These are phyloP conservation scores for Fusarium piperis DNA, from an alignment of 2,329 filamentous ascomycete species.

Conservation along the genomic window DNA sequence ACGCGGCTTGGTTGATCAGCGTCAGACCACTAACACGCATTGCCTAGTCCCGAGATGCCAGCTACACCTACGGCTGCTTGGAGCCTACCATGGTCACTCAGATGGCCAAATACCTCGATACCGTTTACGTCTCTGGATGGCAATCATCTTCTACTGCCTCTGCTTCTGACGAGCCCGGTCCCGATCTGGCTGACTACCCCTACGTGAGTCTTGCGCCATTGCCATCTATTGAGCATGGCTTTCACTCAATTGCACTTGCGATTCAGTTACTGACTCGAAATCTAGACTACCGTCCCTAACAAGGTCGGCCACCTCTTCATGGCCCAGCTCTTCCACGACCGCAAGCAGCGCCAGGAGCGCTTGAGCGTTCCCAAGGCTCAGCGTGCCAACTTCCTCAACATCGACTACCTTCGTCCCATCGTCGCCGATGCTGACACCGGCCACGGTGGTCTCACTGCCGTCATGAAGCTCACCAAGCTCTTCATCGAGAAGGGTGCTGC, in stretches of 20 bases:
- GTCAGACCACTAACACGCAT: not conserved
- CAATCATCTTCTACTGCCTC: constrained; percentile 98
- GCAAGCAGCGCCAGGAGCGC: constrained; percentile 97
- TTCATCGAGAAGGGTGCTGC: constrained; percentile 97
- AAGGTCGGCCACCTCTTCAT: constrained; percentile 98
- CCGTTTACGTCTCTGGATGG: constrained; percentile 98
- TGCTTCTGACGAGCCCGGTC: constrained; percentile 92
- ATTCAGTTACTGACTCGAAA: constrained; percentile 51
- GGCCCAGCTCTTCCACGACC: constrained; percentile 99
- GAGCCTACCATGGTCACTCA: constrained; percentile 99
- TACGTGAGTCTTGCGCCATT: constrained; percentile 67
- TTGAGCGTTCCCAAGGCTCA: constrained; percentile 78
- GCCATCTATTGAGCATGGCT: not conserved
- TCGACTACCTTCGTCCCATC: constrained; percentile 95
- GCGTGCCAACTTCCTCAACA: constrained; percentile 77
- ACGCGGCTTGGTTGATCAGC: not conserved
- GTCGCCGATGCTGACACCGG: constrained; percentile 97
- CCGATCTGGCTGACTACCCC: constrained; percentile 97
- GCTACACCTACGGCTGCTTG: constrained; percentile 95
- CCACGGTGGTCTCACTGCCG: constrained; percentile 95
- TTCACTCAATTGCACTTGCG: not conserved
- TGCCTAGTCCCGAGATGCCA: constrained; percentile 78
- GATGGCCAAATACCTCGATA: constrained; percentile 99
- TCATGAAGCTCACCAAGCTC: constrained; percentile 99
- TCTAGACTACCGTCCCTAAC: constrained; percentile 94